Evolutionary conservation across 106 monocot genomes (phyloP), one percentile per base, ranked within the genome.

Genomic region (Allium fistulosum): DNA sequence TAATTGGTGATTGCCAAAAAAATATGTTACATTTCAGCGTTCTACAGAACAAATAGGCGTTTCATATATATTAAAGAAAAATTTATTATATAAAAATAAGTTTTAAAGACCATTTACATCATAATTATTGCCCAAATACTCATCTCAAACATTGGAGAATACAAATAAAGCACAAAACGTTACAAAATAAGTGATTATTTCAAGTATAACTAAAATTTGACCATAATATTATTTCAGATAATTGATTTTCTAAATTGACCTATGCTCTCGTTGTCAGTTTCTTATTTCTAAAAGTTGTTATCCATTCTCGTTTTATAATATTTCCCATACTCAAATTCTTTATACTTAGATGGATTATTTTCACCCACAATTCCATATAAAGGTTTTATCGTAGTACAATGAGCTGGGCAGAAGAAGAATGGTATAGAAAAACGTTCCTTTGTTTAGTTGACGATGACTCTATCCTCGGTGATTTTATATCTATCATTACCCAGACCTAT

Each of bases 401-500:
- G 61, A 9, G 66, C 79, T 1, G 85, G 85, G 61, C 70, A 79
- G 72, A 85, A 82, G 73, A 86, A 86, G 79, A 76, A 86, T 2
- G 81, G 82, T 15, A 82, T 74, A 16, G 76, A 84, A 71, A 84
- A 88, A 69, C 84, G 69, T 70, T 81, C 88, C 67, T 55, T 81
- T 67, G 65, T 59, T 14, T 69, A 71, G 75, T 84, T 81, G 69
- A 84, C 78, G 8, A 84, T 68, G 46, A 81, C 88, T 60, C 81
- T 63, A 72, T 84, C 83, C 76, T 88, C 88, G 9, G 74, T 78
- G 26, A 83, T 84, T 76, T 84, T 76, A 53, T 84, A 84, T 72
- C 68, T 76, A 51, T 88, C 80, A 46, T 88, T 88, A 81, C 88
- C 88, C 88, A 88, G 0, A 87, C 87, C 87, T 28, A 28, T 28